Conservation (phyloP, 257 asterid species). For the Ballota nigra region DNA sequence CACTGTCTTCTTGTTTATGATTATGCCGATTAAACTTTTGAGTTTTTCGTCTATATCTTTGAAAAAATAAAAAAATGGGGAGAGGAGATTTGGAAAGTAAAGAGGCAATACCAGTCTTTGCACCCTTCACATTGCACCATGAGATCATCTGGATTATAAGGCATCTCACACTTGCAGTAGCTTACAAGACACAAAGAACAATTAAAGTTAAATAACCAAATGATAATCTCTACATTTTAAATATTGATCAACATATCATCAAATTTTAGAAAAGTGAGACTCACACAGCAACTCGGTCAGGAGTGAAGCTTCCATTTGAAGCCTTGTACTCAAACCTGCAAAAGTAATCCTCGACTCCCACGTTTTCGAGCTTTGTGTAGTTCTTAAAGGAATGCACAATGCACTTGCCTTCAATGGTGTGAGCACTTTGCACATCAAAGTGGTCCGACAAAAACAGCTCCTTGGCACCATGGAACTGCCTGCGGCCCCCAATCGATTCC, state of each 20-base stretch:
- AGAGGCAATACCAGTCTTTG: slow-evolving; percentile 47
- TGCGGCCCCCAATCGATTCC: slow-evolving; percentile 82
- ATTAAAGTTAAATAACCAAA: neutral
- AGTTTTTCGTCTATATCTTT: neutral
- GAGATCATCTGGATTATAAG: slow-evolving; percentile 83
- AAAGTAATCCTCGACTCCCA: slow-evolving; percentile 79
- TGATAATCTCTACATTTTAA: neutral
- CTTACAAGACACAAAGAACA: slow-evolving; percentile 30
- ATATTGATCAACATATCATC: neutral
- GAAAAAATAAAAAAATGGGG: neutral
- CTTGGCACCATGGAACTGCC: slow-evolving; percentile 91
- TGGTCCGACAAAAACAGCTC: slow-evolving; percentile 88
- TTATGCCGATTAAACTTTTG: neutral
- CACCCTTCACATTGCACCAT: slow-evolving; percentile 93
- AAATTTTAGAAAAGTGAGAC: slow-evolving; percentile 27
- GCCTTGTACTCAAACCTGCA: slow-evolving; percentile 88
- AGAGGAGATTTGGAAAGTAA: neutral
- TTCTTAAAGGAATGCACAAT: slow-evolving; percentile 71
- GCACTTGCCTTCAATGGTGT: slow-evolving; percentile 90
- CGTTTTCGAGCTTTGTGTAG: slow-evolving; percentile 84
- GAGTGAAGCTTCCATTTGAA: slow-evolving; percentile 85
- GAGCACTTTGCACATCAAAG: slow-evolving; percentile 81
- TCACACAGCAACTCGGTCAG: slow-evolving; percentile 94
- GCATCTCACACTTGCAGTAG: slow-evolving; percentile 92
- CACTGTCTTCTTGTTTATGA: neutral